Evolutionary conservation across 140 eudicot species (phyloP).

Genomic region (Bidens hawaiensis): DNA sequence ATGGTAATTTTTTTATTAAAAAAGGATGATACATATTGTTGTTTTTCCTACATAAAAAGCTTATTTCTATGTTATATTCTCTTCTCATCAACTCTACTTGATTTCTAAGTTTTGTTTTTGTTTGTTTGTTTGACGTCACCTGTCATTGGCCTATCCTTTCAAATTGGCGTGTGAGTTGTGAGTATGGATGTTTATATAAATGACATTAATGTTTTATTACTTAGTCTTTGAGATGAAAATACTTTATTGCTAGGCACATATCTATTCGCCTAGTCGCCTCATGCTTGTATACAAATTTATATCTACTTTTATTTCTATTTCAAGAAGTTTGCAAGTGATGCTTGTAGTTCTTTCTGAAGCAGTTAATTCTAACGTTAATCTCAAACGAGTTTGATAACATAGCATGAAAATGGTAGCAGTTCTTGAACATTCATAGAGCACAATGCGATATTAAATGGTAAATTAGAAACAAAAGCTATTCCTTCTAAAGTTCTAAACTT

Average conservation of each 20-base stretch:
- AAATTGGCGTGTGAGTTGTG: neutral
- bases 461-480: neutral
- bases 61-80: neutral
- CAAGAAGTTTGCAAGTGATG: too few relatives aligned
- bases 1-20: neutral
- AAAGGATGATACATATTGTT: neutral
- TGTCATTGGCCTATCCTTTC: neutral
- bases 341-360: too few relatives aligned
- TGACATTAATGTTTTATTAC: neutral
- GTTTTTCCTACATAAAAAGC: neutral
- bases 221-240: slow-evolving; percentile 4
- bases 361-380: too few relatives aligned
- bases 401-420: neutral
- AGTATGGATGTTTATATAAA: neutral
- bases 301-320: neutral
- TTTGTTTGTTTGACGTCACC: neutral
- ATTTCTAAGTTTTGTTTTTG: slow-evolving; percentile 7
- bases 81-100: slow-evolving; percentile 10
- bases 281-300: neutral
- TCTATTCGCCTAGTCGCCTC: neutral
- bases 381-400: neutral
- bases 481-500: neutral
- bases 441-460: neutral
- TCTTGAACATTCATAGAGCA: neutral
- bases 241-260: neutral